These are phyloP conservation scores for Calonectria fujianensis DNA, from an alignment of 2,329 filamentous ascomycete species.

Conservation along the genomic window DNA sequence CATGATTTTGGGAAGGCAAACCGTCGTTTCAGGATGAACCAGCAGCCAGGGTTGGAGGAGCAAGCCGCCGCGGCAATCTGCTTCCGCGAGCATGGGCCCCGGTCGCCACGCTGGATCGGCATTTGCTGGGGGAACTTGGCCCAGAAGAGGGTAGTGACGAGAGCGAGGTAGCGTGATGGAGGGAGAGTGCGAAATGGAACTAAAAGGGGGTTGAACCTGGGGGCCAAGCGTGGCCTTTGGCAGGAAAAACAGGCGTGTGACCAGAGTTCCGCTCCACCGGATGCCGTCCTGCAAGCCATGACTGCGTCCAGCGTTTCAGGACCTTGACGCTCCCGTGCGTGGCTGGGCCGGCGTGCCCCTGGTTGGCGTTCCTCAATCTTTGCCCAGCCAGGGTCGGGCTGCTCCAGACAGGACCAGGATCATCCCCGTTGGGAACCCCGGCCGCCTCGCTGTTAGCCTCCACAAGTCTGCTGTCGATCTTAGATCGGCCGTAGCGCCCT, in stretches of 20 bases:
- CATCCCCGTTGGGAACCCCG: conserved; percentile 39
- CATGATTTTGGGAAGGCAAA: conserved; percentile 38
- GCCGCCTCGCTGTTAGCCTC: conserved; percentile 37
- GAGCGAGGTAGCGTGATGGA: not conserved
- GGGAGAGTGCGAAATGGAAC: conserved; percentile 2
- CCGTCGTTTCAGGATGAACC: conserved; percentile 47
- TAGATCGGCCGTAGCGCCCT: conserved; percentile 53
- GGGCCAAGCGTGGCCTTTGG: conserved; percentile 15
- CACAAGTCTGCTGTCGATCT: conserved; percentile 51
- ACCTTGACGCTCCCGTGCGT: conserved; percentile 43
- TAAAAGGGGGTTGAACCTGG: conserved; percentile 26
- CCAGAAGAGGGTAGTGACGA: conserved; percentile 16
- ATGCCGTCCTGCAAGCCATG: conserved; percentile 46
- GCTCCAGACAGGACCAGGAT: conserved; percentile 35
- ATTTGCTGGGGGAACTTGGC: conserved; percentile 28
- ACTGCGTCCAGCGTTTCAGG: conserved; percentile 50
- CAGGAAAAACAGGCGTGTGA: conserved; percentile 28
- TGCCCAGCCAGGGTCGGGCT: conserved; percentile 13
- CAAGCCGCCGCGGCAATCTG: conserved; percentile 45
- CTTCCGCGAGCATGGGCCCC: conserved; percentile 33
- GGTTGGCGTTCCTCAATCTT: conserved; percentile 44
- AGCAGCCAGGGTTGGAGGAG: conserved; percentile 34
- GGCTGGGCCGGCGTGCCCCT: conserved; percentile 39
- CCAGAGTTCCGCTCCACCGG: conserved; percentile 43
- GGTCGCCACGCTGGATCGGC: conserved; percentile 34